Conservation (phyloP, 805 yeast species). For the Yarrowia sp. region DNA sequence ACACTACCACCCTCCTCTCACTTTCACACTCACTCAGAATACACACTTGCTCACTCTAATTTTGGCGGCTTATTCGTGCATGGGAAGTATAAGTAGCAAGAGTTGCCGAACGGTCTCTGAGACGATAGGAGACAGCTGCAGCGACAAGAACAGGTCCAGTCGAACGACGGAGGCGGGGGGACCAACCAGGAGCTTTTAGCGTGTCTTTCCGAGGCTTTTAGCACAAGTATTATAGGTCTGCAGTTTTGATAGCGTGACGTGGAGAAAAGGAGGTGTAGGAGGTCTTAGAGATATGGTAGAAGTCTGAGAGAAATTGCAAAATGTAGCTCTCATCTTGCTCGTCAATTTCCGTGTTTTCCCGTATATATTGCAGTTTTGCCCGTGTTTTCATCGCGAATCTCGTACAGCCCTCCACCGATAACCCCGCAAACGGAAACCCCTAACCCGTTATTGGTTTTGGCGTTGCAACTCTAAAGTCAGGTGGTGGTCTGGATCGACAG, state of each 20-base stretch:
- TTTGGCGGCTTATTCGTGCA: conserved; percentile 34
- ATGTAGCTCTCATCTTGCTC: no score
- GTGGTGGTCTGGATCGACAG: not conserved
- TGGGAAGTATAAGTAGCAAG: conserved; percentile 28
- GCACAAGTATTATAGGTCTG: no score
- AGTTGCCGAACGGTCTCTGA: not conserved
- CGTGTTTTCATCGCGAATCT: not conserved
- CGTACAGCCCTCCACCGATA: not conserved
- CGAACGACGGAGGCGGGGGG: no score
- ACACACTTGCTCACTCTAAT: conserved; percentile 30
- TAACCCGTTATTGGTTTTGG: conserved; percentile 33
- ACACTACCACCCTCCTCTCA: not conserved
- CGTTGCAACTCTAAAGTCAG: conserved; percentile 8
- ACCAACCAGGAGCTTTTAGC: no score
- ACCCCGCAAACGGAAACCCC: conserved; percentile 25
- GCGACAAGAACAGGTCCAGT: no score
- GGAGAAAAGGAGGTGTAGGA: no score
- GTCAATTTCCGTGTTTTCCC: not conserved
- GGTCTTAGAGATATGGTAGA: no score
- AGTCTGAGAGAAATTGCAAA: no score
- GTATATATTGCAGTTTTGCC: not conserved
- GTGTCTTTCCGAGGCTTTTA: no score
- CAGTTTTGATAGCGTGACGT: no score
- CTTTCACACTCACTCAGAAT: no score
- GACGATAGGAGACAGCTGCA: not conserved